Evolutionary conservation across 352 stramenopile species (phyloP), one percentile per base, ranked within the genome.

Genomic region (Phytophthora multivora): DNA sequence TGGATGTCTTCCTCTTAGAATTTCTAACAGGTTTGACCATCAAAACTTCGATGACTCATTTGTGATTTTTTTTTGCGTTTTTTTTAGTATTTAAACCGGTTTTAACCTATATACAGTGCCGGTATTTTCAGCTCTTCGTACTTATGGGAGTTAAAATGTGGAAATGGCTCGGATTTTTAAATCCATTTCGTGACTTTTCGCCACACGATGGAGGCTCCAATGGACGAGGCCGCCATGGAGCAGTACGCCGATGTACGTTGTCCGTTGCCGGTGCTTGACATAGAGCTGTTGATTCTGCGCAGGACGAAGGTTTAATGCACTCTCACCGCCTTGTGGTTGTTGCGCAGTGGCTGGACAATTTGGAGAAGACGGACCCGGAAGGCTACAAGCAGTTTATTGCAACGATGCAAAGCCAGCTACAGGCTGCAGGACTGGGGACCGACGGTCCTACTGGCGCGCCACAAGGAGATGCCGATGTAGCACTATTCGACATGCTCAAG

Each of bases 321-420:
- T 54, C 48, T 67, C 49, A 69, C 26, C 33, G 48, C 47, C 35
- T 52, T 23, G 15, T 64, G 16, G 13, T 40, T 51, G 23, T 15
- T 36, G 33, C 11, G 6, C 23, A 94, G 86, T 86, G 73, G 68
- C 71, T 94, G 31, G 83, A 94, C 45, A 79, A 86, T 45, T 58
- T 94, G 50, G 79, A 89, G 48, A 76, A 77, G 41, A 86, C 78
- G 9, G 83, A 94, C 48, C 83, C 86, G 3, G 66, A 87, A 49
- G 67, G 68, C 51, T 94, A 93, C 63, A 63, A 79, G 36, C 63
- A 77, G 18, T 67, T 91, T 23, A 77, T 94, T n/a, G 59, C 66
- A 8, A 79, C 77, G 21, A 89, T 94, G 83, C 64, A 88, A 56
- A 73, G 65, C 43, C 77, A 90, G 64, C 38, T 90, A 13, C 67